These are phyloP conservation scores for Centaurea solstitialis DNA, from an alignment of 129 eudicot genomes.

Conservation along the genomic window DNA sequence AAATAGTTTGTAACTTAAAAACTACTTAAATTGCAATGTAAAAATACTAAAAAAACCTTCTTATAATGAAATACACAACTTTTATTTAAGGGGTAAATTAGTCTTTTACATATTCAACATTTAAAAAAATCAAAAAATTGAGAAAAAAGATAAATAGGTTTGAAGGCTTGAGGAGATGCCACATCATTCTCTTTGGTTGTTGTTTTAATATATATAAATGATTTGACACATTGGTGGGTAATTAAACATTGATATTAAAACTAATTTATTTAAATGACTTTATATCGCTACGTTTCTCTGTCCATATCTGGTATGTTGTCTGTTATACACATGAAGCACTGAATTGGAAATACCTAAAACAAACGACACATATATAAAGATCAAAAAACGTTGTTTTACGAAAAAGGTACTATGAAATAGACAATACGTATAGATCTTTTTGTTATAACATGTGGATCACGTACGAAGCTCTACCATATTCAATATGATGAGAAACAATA, in stretches of 20 bases:
- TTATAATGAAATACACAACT: no score
- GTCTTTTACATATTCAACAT: no score
- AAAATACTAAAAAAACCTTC: no score
- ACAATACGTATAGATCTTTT: background rate
- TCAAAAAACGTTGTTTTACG: background rate
- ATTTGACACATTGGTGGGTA: background rate
- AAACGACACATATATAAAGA: background rate
- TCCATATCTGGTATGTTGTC: background rate
- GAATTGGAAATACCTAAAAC: background rate
- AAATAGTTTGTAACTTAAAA: no score
- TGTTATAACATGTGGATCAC: background rate
- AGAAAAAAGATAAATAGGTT: no score
- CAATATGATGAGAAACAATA: background rate
- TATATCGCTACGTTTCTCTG: background rate
- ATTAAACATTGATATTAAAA: no score
- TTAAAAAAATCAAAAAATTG: no score
- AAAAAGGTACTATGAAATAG: background rate
- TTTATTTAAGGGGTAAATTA: no score
- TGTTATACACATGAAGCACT: background rate
- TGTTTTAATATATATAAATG: no score
- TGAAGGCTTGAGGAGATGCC: no score
- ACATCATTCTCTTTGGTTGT: no score
- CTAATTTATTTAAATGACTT: background rate
- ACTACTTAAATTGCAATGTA: no score
- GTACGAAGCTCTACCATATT: background rate